Evolutionary conservation across 352 stramenopile species (phyloP).

Genomic region (Pythium plurisporium): DNA sequence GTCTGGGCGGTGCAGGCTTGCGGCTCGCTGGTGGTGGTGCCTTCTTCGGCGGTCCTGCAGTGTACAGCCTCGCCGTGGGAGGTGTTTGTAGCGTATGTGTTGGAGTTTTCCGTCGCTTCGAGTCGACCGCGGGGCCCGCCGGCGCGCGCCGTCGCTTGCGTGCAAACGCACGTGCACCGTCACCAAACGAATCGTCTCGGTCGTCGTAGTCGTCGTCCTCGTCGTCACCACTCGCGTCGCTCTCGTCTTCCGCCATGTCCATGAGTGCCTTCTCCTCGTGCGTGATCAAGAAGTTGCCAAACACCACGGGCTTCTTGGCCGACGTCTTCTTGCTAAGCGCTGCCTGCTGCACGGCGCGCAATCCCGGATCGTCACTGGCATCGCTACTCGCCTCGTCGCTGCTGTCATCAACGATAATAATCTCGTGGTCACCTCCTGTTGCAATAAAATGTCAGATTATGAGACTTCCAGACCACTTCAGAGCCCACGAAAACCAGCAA

Average conservation of each 20-base stretch:
- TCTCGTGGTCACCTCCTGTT: background rate
- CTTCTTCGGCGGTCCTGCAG: too few relatives aligned
- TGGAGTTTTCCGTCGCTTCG: background rate
- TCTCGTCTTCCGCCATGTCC: constrained; percentile 7
- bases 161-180: constrained; percentile 15
- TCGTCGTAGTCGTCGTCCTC: constrained; percentile 24
- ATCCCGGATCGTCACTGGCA: background rate
- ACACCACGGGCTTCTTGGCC: constrained; percentile 5
- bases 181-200: constrained; percentile 17
- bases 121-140: background rate
- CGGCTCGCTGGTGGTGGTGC: background rate
- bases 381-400: constrained; percentile 7
- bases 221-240: constrained; percentile 4
- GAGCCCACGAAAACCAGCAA: background rate
- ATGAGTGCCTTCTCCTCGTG: constrained; percentile 12
- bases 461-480: background rate
- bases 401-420: constrained; percentile 18
- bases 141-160: constrained; percentile 4
- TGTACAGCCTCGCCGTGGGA: background rate
- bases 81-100: background rate
- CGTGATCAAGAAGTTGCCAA: constrained; percentile 8
- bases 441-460: background rate
- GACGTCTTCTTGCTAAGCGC: background rate
- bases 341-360: background rate
- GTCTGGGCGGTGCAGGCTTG: background rate